Base-by-base conservation (phyloP, 352 stramenopile species). In the Phytophthora chlamydospora region DNA sequence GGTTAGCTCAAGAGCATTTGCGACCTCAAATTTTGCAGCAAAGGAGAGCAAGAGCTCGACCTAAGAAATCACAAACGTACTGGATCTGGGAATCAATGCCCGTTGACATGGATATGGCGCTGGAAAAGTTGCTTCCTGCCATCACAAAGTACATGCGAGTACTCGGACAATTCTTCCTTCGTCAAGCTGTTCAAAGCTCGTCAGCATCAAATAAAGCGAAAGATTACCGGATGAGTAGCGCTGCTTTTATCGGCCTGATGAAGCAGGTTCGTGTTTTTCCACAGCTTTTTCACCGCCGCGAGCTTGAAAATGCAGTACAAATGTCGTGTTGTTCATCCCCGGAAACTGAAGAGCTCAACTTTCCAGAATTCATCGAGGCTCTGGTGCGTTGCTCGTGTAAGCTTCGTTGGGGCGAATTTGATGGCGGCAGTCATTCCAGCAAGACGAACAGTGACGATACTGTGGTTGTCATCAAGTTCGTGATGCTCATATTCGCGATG, bases 401-500 rank as follows among this genome's bases (percentile, higher is more conserved):
- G 27, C 58, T 91, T 7, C 66, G 78, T 50, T 90, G 82, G 82
- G 58, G 64, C 3, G 57, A 76, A 45, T 17, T 62, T 48, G 44
- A 39, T n/a, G 29, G 6, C 29, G 19, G n/a, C 0, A 29, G 52
- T 11, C 45, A 45, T 2, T 4, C 42, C 13, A 43, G 11, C 8
- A 35, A 59, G 11, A 35, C 11, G 21, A 47, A 62, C 13, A 45
- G 12, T 21, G 39, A 32, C 16, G 64, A 71, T 10, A 77, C 72
- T 4, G 51, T 72, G 6, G 50, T 78, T 9, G 68, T 85, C 4
- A 66, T 91, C 31, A 83, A 85, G 45, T 91, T 91, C 40, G 60
- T 88, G 6, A 91, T 91, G 80, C 60, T 91, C 10, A 51, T 91
- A 12, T 91, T 91, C n/a, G 76, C 80, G 0, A 91, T 91, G 80